phyloP scores from a whole-genome alignment of 139 green algal genomes.

The Desmodesmus armatus region DNA sequence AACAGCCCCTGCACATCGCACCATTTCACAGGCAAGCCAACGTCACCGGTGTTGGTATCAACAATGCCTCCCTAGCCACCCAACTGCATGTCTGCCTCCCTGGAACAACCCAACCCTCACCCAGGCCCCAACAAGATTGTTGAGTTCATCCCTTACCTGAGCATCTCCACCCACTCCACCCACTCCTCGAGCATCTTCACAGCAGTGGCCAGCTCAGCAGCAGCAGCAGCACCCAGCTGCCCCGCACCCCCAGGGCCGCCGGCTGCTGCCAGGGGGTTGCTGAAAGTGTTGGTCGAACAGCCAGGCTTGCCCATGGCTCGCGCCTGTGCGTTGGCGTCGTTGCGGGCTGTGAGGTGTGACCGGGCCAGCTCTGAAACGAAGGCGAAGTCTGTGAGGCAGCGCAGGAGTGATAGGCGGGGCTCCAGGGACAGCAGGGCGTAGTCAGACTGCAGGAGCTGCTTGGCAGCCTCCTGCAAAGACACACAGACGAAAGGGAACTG shows the following conservation, averaged over 20 bases:
- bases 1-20: no score
- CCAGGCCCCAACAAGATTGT: no score
- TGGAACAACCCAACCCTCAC: no score
- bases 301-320: no score
- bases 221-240: conserved; percentile 5
- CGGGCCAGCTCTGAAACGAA: conserved; percentile 71
- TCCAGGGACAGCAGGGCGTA: conserved; percentile 66
- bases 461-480: conserved; percentile 42
- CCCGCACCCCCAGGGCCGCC: not conserved
- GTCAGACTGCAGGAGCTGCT: conserved; percentile 60
- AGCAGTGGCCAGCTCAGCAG: not conserved
- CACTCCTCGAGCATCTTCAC: conserved; percentile 29
- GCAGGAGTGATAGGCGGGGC: conserved; percentile 75
- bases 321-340: no score
- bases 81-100: no score
- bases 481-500: not conserved
- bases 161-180: conserved; percentile 33
- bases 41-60: no score
- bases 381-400: conserved; percentile 66
- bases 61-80: no score
- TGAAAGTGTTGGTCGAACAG: no score
- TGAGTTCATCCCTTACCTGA: conserved; percentile 12
- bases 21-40: no score
- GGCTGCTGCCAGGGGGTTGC: no score
- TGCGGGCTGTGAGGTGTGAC: conserved; percentile 60